Evolutionary conservation across 768 basidiomycete genomes (phyloP), one percentile per base, ranked within the genome.

Genomic region (Leucosporidium creatinivorum): DNA sequence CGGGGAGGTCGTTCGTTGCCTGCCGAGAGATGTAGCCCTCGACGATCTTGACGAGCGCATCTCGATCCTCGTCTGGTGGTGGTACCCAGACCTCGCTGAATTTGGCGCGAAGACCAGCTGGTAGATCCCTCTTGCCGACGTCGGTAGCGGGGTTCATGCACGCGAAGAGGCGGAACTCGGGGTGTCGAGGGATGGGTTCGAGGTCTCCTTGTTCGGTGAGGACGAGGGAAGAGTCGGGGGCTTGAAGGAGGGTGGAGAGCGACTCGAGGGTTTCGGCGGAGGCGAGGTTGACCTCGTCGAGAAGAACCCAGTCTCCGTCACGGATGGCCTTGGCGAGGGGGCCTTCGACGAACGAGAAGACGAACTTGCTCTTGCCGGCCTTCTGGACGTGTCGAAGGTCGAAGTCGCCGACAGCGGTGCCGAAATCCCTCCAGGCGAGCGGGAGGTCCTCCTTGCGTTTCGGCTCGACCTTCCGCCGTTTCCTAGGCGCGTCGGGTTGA

Each of bases 101-200:
- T 36, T 89, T 86, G 15, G 88, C 85, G 47, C 93, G 86, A 58
- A 98, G 89, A 74, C 87, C 88, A 7, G 89, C 87, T 23, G 92
- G 91, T 0, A 99, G 86, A 75, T 98, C 94, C 75, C 93, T 96
- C 81, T 98, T 99, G 44, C 96, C 96, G 19, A 97, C 89, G 74
- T 99, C 96, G 5, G 93, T 99, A 0, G 96, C 96, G 7, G 96
- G 96, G 76, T 99, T 99, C 96, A 99, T 99, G 77, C 96, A 99
- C 6, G 93, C 93, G 75, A 98, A 98, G 7, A 98, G 82, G 25
- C 94, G 89, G 81, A 99, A 99, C 74, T 94, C 88, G 23, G 91
- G 86, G 77, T 99, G 96, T 0, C 96, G 88, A 58, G 87, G 87
- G 33, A 98, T 83, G 2, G 89, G 88, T 73, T 93, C 90, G 62